phyloP scores from a whole-genome alignment of 2,329 filamentous ascomycete genomes.

The Moelleriella libera region DNA sequence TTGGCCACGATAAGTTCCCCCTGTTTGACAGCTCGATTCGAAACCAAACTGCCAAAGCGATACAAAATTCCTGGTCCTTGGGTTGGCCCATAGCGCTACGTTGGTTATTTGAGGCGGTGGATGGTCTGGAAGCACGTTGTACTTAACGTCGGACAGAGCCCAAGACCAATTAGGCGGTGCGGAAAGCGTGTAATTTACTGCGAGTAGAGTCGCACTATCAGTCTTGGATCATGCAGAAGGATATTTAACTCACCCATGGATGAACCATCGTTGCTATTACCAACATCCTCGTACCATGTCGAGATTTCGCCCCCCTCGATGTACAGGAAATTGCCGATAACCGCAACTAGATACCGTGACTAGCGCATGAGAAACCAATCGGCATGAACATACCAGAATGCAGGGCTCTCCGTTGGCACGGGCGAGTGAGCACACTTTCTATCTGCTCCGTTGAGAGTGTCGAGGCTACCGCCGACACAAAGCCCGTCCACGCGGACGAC shows the following conservation, averaged over 20 bases:
- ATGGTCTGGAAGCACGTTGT: neutral
- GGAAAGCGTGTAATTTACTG: neutral
- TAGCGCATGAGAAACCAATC: neutral
- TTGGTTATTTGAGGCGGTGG: neutral
- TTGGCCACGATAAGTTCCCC: neutral
- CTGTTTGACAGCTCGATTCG: neutral
- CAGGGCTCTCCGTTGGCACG: neutral
- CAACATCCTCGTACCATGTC: too few relatives aligned
- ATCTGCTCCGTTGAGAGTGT: too few relatives aligned
- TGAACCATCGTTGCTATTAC: too few relatives aligned
- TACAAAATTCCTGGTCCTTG: neutral
- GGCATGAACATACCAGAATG: neutral
- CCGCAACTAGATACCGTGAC: neutral
- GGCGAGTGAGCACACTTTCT: neutral
- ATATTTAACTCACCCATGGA: too few relatives aligned
- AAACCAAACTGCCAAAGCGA: neutral
- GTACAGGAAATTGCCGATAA: neutral
- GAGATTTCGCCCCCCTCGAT: neutral
- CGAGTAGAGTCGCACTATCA: neutral
- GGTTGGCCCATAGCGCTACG: neutral
- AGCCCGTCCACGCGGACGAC: too few relatives aligned
- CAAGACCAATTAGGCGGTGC: neutral
- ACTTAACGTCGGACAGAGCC: neutral
- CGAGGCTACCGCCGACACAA: too few relatives aligned
- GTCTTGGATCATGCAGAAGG: neutral